Conservation (phyloP, 208 protist genomes). For the Trichomonas tenax region DNA sequence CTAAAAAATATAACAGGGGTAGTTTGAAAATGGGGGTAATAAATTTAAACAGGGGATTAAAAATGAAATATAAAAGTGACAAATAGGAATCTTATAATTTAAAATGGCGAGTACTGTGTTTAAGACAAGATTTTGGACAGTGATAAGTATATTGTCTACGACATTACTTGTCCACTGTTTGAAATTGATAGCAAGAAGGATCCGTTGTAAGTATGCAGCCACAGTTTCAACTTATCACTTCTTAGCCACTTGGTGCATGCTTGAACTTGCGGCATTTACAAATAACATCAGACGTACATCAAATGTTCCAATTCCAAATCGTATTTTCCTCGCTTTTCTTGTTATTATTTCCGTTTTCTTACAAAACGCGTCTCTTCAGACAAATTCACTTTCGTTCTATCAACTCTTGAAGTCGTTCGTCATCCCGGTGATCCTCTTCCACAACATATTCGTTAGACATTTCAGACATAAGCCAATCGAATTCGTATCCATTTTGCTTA, state of each 20-base stretch:
- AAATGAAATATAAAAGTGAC: no score
- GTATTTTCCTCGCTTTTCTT: background rate
- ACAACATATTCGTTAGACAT: constrained; percentile 1
- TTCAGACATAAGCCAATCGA: background rate
- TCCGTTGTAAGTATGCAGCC: background rate
- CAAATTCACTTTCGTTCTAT: constrained; percentile 32
- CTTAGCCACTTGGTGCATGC: background rate
- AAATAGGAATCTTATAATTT: no score
- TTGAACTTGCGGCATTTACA: background rate
- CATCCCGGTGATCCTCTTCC: constrained; percentile 22
- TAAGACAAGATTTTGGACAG: background rate
- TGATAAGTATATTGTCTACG: background rate
- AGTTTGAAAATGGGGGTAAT: no score
- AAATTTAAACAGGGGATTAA: no score
- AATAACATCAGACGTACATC: background rate
- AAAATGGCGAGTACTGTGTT: background rate
- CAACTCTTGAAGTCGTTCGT: constrained; percentile 30
- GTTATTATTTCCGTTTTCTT: background rate
- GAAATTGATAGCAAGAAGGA: background rate
- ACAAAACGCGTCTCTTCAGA: constrained; percentile 1
- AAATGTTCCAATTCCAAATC: background rate
- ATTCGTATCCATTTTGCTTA: background rate
- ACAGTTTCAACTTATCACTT: background rate
- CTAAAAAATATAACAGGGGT: no score
- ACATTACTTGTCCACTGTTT: background rate